Base-by-base conservation (phyloP, 331 rosid genomes). In the Arachis monticola region DNA sequence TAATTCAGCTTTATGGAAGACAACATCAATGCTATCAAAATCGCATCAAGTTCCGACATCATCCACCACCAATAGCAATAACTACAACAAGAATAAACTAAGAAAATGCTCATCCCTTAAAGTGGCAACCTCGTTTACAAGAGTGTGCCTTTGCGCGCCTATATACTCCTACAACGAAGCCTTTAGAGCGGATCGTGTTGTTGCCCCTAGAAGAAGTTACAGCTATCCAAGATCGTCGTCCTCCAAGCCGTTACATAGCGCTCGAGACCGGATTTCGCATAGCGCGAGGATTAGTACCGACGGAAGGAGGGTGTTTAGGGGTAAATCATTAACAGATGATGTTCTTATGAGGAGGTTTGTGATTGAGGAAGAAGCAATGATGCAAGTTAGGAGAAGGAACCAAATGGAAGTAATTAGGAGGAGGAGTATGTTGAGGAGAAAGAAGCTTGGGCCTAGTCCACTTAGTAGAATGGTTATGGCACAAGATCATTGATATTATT, bases 121-220 rank as follows among this genome's bases (percentile, higher is more conserved):
- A 83, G 87, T 81, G 8, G 97, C 99, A 6, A 87, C 91, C 0
- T 87, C 96, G 4, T 83, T 94, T 35, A 94, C 95, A 31, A 85
- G 99, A 80, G 99, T 94, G 0, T 94, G 99, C 72, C 93, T 94
- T 1, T 94, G 99, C 80, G 99, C 93, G 17, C 96, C 99, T 1
- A 90, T 94, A 9, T 94, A 91, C 69, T 88, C 97, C 44, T 91
- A 93, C 82, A 89, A 86, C 51, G 97, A 91, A 73, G 85, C 88
- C 2, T 87, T 89, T 65, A 83, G 89, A 60, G 82, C 88, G 3
- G 96, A 93, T 38, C 41, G 5, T 38, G 41, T 38, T 38, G 46
- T 87, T 87, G 4, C 97, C 97, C 92, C 97, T 12, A 85, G 97
- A 71, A 87, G 98, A 75, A 93, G 98, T 76, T 85, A 93, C 6